Evolutionary conservation across 768 basidiomycete species (phyloP), one percentile per base, ranked within the genome.

Genomic region (Russula foetens): DNA sequence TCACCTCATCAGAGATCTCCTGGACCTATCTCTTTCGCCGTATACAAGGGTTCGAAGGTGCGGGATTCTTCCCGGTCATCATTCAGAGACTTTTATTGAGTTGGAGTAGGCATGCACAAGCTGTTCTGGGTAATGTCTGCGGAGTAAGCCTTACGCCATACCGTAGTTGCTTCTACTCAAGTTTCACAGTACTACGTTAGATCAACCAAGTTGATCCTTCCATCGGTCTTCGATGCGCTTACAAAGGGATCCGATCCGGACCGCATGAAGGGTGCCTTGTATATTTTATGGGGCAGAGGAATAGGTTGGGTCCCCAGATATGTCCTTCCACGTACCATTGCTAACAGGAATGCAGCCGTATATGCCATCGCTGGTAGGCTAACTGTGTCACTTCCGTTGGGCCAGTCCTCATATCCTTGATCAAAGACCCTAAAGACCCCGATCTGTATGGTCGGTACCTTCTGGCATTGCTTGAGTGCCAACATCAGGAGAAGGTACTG

Each of bases 261-360:
- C 72, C 80, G 88, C 26, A 95, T 97, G 85, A 98, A 98, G 74
- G 96, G 96, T 8, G 92, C 92, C 19, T 75, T 96, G 43, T 94
- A 93, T 69, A 77, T 90, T 21, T 72, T 91, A 11, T 84, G 84
- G 75, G 84, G 86, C 67, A 88, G 87, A 71, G 84, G 81, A 31
- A 84, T 79, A 56, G 79, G 87, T 87, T 63, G 46, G 81, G 66
- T 41, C 14, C 53, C 4, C 26, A 53, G 3, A 60, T 48, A 49
- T 7, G 55, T 35, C 56, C 45, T 24, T 38, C 12, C 33, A 24
- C 62, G 59, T 69, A 51, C 67, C 21, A 21, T 63, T 64, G 9
- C 51, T 24, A 50, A 62, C 28, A 24, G 26, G 19, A 28, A 48
- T 33, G 24, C 57, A 85, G 87, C 84, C 64, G 77, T 82, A 14